phyloP scores from a whole-genome alignment of 768 basidiomycete genomes.

The Paxillus involutus region DNA sequence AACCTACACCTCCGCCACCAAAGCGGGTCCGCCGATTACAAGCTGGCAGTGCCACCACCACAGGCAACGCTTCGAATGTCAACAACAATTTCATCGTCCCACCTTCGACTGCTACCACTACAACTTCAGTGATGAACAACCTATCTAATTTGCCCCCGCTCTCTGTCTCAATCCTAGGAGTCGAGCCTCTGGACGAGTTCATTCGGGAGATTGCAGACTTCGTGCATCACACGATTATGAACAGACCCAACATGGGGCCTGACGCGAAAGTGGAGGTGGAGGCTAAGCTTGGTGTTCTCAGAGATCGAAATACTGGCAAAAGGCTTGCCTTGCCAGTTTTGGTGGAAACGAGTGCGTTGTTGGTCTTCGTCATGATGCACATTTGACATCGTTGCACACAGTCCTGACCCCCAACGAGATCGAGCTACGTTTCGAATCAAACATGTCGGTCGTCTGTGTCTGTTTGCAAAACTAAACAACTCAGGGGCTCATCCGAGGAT shows the following conservation, averaged over 20 bases:
- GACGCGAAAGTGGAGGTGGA: constrained; percentile 73
- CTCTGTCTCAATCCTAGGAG: constrained; percentile 79
- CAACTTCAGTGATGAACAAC: constrained; percentile 25
- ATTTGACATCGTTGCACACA: constrained; percentile 29
- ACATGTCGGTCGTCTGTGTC: constrained; percentile 80
- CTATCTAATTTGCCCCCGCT: constrained; percentile 52
- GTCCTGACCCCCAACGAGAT: constrained; percentile 64
- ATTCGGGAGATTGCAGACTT: constrained; percentile 91
- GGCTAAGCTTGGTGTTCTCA: constrained; percentile 82
- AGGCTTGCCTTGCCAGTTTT: constrained; percentile 70
- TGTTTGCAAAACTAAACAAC: constrained; percentile 5
- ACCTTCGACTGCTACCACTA: constrained; percentile 8
- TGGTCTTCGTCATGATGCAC: background rate
- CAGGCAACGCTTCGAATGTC: constrained; percentile 24
- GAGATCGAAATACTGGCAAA: constrained; percentile 53
- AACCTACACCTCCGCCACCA: constrained; percentile 27
- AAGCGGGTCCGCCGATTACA: constrained; percentile 40
- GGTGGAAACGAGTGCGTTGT: constrained; percentile 78
- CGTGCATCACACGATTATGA: constrained; percentile 68
- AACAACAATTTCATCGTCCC: constrained; percentile 12
- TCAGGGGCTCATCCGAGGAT: constrained; percentile 9
- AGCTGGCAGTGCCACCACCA: constrained; percentile 9
- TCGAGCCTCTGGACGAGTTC: constrained; percentile 92
- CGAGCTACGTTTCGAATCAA: constrained; percentile 83
- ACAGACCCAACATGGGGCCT: constrained; percentile 53